phyloP scores from a whole-genome alignment of 2,329 filamentous ascomycete species.

The Chaetothyriales sp. region DNA sequence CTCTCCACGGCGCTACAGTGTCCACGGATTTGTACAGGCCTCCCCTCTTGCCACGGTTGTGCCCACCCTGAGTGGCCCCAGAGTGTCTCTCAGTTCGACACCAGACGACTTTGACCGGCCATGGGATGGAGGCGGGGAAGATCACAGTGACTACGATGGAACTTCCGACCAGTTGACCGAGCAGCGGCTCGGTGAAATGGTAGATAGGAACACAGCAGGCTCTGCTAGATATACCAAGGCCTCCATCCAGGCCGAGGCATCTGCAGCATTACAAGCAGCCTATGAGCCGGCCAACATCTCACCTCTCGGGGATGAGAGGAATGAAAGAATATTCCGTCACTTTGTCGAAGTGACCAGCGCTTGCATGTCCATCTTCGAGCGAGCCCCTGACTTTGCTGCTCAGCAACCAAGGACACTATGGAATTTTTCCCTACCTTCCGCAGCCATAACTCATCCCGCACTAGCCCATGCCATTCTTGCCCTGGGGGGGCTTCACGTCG shows the following conservation, averaged over 20 bases:
- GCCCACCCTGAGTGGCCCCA: neutral
- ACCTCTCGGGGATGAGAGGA: constrained; percentile 67
- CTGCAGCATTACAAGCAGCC: constrained; percentile 9
- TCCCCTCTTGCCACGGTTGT: constrained; percentile 1
- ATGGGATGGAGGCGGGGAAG: neutral
- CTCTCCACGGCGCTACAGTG: constrained; percentile 4
- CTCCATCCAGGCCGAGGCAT: neutral
- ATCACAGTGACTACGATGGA: neutral
- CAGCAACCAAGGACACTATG: constrained; percentile 45
- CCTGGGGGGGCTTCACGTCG: constrained; percentile 73
- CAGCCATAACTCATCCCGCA: constrained; percentile 72
- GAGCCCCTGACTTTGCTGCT: constrained; percentile 50
- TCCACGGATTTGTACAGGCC: constrained; percentile 4
- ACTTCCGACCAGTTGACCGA: neutral
- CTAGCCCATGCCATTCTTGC: constrained; percentile 85
- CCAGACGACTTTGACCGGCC: neutral
- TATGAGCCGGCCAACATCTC: constrained; percentile 35
- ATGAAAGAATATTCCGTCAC: constrained; percentile 74
- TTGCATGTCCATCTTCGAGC: constrained; percentile 74
- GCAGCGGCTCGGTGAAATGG: neutral
- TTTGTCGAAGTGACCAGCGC: constrained; percentile 83
- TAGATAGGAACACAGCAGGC: neutral
- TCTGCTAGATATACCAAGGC: neutral
- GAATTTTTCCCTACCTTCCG: constrained; percentile 68
- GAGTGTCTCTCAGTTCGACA: neutral